Base-by-base conservation (phyloP, 1,139 yeast genomes). In the Magnusiomyces tetraspermus region DNA sequence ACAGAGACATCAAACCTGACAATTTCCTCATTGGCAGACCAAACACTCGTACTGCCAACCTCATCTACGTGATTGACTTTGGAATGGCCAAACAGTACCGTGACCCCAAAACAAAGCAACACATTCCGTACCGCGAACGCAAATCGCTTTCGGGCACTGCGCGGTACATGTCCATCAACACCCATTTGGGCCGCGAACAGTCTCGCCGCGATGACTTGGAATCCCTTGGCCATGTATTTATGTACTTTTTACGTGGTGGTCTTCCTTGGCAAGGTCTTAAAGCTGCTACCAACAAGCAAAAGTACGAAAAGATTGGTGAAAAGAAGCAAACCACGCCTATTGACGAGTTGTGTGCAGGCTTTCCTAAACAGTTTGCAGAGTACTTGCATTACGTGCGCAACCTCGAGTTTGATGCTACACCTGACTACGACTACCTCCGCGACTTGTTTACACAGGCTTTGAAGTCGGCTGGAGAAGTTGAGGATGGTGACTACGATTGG, bases 261-360 rank as follows among this genome's bases (percentile, higher is more conserved):
- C 76, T 92, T 65, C 98, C 98, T 52, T 92, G 98, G 98, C 98
- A 92, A 73, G 98, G 98, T 15, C 79, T 92, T 63, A 89, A 89
- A 69, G 98, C 98, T 36, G 95, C 92, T 47, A 89, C 97, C 19
- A 92, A 92, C 74, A 84, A 95, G 71, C 97, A 92, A 70, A 92
- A 92, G 72, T 92, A 92, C 71, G 97, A 90, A 70, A 79, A 97
- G 58, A 92, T 92, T 65, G 84, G 90, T 88, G 97, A 92, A 68
- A 88, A 88, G 76, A 92, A 92, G 71, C 83, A 92, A 83, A 83
- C 95, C 49, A 88, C 96, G n/a, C 81, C 85, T 31, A 85, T 92
- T 45, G 76, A 76, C 54, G 89, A 86, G 51, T 73, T 90, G 58
- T 84, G 96, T 66, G 82, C 78, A 55, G 90, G 88, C 8, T 82